Evolutionary conservation across 2,329 filamentous ascomycete species (phyloP).

Genomic region (Alternaria arbusti): DNA sequence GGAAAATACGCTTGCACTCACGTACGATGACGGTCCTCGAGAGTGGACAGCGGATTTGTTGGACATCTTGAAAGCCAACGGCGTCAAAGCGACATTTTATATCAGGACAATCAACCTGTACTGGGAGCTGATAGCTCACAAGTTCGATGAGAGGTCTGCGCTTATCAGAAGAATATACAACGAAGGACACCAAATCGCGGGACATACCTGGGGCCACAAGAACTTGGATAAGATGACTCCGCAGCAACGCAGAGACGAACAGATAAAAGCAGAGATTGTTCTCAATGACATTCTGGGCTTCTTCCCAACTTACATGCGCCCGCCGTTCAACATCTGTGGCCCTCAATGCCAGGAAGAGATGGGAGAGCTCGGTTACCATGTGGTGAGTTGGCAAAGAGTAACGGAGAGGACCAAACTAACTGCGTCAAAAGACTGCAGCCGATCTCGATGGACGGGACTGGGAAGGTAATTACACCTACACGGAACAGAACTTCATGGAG

Average conservation of each 20-base stretch:
- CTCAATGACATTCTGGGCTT: constrained; percentile 54
- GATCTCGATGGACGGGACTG: not conserved
- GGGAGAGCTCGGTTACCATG: constrained; percentile 57
- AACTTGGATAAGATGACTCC: not conserved
- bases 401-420: not conserved
- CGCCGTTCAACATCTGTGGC: constrained; percentile 54
- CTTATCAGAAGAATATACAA: constrained; percentile 56
- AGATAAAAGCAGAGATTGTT: constrained; percentile 60
- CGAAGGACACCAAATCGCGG: constrained; percentile 61
- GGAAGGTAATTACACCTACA: constrained; percentile 1
- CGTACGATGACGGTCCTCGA: constrained; percentile 62
- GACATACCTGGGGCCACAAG: constrained; percentile 55
- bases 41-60: constrained; percentile 58
- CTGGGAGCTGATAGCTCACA: constrained; percentile 51
- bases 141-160: constrained; percentile 44
- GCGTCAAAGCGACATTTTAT: constrained; percentile 54
- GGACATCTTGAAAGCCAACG: constrained; percentile 58
- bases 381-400: constrained; percentile 28
- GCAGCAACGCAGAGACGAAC: constrained; percentile 46
- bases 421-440: not conserved
- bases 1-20: constrained; percentile 54
- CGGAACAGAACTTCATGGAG: not conserved
- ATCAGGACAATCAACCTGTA: constrained; percentile 55
- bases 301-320: constrained; percentile 60
- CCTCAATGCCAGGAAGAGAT: constrained; percentile 45